Base-by-base conservation (phyloP, 495 filamentous ascomycete species). In the Letharia columbiana region DNA sequence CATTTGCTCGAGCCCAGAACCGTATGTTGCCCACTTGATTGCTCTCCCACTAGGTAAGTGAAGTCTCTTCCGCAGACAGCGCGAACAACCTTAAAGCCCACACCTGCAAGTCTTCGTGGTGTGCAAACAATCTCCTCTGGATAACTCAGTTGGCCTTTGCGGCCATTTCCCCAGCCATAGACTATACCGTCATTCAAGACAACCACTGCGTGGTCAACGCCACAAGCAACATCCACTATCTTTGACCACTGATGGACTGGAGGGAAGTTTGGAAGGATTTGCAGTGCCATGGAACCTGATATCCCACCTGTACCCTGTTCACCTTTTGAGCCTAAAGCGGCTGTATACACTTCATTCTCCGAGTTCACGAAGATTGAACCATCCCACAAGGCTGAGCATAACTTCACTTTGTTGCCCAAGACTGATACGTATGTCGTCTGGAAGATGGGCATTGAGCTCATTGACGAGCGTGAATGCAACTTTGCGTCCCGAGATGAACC, bases 131-230 rank as follows among this genome's bases (percentile, higher is more conserved):
- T 77, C 62, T 68, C 78, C 15, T 65, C 52, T 1, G 76, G 73
- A 15, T 79, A 69, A 7, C 90, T 91, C 0, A 98, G 74, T 73
- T 98, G 92, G 0, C 91, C 91, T 76, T 96, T 92, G 39, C 91
- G 81, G 9, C 86, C 85, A 67, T 79, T 87, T 3, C 94, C 94
- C 94, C 94, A 97, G 4, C 92, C 94, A 74, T 87, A 96, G 2
- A 88, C 87, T 2, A 87, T 79, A 4, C 91, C 92, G 73, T 87
- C 87, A 39, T 81, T 81, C 1, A 96, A 75, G 7, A 96, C 83
- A 6, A 80, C 85, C 23, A 92, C 84, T 0, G 85, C 83, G 72
- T 98, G 94, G 20, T 82, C 81, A 78, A 95, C 87, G n/a, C 89
- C 82, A 54, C 89, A 87, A 1, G 86, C 76, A 15, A 98, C 67